These are phyloP conservation scores for Picochlorum sp. DNA, from an alignment of 139 green algal genomes.

Conservation along the genomic window DNA sequence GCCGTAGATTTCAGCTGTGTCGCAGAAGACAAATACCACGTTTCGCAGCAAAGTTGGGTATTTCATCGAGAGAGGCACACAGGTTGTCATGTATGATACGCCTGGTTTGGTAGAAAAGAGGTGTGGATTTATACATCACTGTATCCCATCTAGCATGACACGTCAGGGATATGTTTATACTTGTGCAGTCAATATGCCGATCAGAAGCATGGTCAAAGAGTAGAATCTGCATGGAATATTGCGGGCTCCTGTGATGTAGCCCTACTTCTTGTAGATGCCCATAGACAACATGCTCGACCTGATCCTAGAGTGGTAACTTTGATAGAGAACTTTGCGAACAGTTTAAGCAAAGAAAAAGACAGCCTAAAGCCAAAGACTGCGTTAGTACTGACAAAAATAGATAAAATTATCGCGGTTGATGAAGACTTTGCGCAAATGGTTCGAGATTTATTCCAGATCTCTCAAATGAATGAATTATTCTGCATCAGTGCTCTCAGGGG, in stretches of 20 bases:
- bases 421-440: constrained; percentile 10
- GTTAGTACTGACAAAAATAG: constrained; percentile 51
- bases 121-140: constrained; percentile 6
- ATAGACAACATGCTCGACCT: constrained; percentile 40
- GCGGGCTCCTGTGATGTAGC: constrained; percentile 49
- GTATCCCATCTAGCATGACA: background rate
- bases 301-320: constrained; percentile 32
- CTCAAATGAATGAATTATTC: constrained; percentile 25
- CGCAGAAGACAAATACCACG: constrained; percentile 77
- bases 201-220: constrained; percentile 28
- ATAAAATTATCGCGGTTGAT: constrained; percentile 12
- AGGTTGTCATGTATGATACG: constrained; percentile 63
- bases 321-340: background rate
- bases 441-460: constrained; percentile 1
- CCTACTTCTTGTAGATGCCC: constrained; percentile 59
- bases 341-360: background rate
- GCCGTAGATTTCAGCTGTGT: constrained; percentile 60
- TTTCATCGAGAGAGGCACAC: constrained; percentile 31
- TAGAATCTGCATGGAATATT: constrained; percentile 48
- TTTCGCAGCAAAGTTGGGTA: constrained; percentile 42
- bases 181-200: constrained; percentile 1
- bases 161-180: background rate
- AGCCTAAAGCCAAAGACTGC: constrained; percentile 7
- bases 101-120: constrained; percentile 48
- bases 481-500: constrained; percentile 19